A percentile compares a stretch with the other conserved stretches of the same genome.
These are phyloP conservation scores for Aspergillus glaucus DNA, from an alignment of 2,329 filamentous ascomycete species.

Conservation along the genomic window DNA sequence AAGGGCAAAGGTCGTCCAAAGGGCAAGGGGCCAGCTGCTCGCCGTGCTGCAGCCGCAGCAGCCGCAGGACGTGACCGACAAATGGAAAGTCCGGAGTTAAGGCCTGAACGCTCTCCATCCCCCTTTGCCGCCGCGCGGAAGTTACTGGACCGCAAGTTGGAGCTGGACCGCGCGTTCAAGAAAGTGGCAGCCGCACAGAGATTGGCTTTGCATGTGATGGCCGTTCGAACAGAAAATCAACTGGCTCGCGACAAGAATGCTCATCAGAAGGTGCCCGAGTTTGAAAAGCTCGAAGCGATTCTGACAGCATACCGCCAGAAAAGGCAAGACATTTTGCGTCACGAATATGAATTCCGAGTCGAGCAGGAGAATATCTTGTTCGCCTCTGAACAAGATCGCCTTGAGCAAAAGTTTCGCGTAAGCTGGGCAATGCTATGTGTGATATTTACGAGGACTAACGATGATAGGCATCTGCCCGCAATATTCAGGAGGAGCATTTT, in stretches of 20 bases:
- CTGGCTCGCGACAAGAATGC: conserved; percentile 36
- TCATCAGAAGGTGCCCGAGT: conserved; percentile 36
- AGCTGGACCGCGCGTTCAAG: conserved; percentile 37
- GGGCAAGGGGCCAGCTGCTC: neutral
- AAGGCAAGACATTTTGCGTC: conserved; percentile 22
- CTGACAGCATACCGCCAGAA: conserved; percentile 23
- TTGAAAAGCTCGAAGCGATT: conserved; percentile 27
- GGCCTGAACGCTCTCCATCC: conserved; percentile 28
- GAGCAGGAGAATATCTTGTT: conserved; percentile 24
- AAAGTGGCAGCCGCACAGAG: conserved; percentile 36
- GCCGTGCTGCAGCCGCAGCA: neutral
- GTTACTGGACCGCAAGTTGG: conserved; percentile 36
- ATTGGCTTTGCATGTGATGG: conserved; percentile 34
- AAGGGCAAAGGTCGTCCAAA: conserved; percentile 2
- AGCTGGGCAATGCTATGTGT: conserved; percentile 3
- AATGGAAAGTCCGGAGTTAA: conserved; percentile 12
- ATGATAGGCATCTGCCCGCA: conserved; percentile 18
- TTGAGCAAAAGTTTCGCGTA: conserved; percentile 29
- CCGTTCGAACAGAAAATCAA: conserved; percentile 32
- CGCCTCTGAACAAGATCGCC: conserved; percentile 24
- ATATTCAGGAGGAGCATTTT: conserved; percentile 34
- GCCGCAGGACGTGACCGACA: neutral
- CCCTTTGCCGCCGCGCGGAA: conserved; percentile 31
- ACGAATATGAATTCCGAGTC: conserved; percentile 29
- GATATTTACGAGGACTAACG: neutral